Evolutionary conservation across 441 rosid species (phyloP).

Genomic region (Populus hybrid): DNA sequence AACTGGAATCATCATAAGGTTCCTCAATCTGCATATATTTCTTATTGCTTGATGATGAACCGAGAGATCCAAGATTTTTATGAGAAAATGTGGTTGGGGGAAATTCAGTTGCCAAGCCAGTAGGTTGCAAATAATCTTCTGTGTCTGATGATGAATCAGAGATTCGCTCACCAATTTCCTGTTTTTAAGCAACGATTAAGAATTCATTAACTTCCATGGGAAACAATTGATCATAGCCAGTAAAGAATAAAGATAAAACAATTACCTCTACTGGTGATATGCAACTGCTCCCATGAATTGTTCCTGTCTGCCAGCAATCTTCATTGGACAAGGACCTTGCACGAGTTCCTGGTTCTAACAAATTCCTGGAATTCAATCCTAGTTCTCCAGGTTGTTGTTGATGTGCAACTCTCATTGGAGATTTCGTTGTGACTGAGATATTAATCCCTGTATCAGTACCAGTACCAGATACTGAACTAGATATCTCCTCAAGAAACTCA

Average conservation of each 20-base stretch:
- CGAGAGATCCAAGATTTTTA: constrained; percentile 7
- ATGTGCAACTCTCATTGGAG: constrained; percentile 5
- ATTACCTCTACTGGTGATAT: constrained; percentile 59
- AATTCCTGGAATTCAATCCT: constrained; percentile 5
- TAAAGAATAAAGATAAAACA: constrained; percentile 11
- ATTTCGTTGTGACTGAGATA: constrained; percentile 12
- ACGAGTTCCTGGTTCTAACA: constrained; percentile 11
- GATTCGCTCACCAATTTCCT: constrained; percentile 43
- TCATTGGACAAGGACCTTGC: constrained; percentile 11
- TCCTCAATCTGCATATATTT: constrained; percentile 25
- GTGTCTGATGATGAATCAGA: constrained; percentile 28
- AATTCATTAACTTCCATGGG: neutral
- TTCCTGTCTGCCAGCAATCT: constrained; percentile 23
- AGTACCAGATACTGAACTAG: constrained; percentile 24
- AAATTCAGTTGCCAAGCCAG: constrained; percentile 12
- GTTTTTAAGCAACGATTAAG: constrained; percentile 17
- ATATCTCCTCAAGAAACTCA: constrained; percentile 28
- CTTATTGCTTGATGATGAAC: constrained; percentile 17
- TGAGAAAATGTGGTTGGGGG: constrained; percentile 3
- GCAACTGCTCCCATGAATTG: constrained; percentile 24
- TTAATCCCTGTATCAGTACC: constrained; percentile 18
- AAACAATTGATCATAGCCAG: neutral
- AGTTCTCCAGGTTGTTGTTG: constrained; percentile 15
- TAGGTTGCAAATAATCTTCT: constrained; percentile 16
- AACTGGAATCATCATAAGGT: constrained; percentile 19